Conservation (phyloP, 179 eudicot species). For the Silene noctiflora region DNA sequence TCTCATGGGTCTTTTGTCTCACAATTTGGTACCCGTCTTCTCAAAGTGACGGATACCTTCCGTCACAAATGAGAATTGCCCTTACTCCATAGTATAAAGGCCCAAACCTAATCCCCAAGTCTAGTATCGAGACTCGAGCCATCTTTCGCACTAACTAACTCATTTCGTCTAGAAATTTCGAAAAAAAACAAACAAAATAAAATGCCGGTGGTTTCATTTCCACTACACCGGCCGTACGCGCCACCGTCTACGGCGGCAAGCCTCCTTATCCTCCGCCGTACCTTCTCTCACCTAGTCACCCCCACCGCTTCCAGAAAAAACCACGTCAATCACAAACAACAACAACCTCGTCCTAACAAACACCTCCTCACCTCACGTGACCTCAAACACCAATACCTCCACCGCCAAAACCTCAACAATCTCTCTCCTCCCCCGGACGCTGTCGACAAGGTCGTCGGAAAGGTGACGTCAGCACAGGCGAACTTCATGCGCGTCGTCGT, state of each 20-base stretch:
- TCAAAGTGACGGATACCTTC: too few relatives aligned
- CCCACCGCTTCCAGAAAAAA: constrained; percentile 35
- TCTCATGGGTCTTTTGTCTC: too few relatives aligned
- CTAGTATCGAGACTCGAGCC: too few relatives aligned
- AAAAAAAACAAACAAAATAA: background rate
- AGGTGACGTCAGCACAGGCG: constrained; percentile 75
- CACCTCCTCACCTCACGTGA: constrained; percentile 51
- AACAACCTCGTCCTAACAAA: constrained; percentile 26
- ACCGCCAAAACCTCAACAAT: constrained; percentile 36
- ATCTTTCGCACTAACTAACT: too few relatives aligned
- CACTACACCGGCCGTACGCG: constrained; percentile 42
- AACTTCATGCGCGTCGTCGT: constrained; percentile 98
- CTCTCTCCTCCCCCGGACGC: constrained; percentile 26
- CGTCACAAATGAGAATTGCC: too few relatives aligned
- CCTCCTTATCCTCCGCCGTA: constrained; percentile 33
- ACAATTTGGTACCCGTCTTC: too few relatives aligned
- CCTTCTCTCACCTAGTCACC: constrained; percentile 36
- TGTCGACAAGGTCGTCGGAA: constrained; percentile 61
- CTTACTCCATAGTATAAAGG: too few relatives aligned
- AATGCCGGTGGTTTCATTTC: constrained; percentile 34
- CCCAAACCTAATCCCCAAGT: too few relatives aligned
- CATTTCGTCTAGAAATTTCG: too few relatives aligned
- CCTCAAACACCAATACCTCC: constrained; percentile 35
- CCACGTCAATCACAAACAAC: constrained; percentile 24
- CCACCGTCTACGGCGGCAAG: constrained; percentile 31